phyloP scores from a whole-genome alignment of 331 rosid species.

The Malus hybrid region DNA sequence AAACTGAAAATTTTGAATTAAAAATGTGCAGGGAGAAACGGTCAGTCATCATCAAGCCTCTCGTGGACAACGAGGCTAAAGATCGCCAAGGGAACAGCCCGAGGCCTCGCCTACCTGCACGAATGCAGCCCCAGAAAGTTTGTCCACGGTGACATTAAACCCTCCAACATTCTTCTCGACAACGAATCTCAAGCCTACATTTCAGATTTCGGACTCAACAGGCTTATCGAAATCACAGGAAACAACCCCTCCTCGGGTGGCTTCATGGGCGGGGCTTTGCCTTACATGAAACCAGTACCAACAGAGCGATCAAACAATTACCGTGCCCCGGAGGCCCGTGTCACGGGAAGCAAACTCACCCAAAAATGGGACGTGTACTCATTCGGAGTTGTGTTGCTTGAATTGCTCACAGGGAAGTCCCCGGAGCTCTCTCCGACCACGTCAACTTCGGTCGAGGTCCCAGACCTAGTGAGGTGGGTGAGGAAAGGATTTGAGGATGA shows the following conservation, averaged over 20 bases:
- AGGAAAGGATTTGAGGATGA: slow-evolving; percentile 89
- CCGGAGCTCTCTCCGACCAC: slow-evolving; percentile 81
- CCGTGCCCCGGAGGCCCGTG: slow-evolving; percentile 76
- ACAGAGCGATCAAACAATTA: slow-evolving; percentile 62
- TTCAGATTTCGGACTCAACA: slow-evolving; percentile 82
- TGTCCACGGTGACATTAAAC: slow-evolving; percentile 93
- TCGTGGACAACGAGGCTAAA: slow-evolving; percentile 79
- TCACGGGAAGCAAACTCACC: slow-evolving; percentile 56
- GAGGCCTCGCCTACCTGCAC: slow-evolving; percentile 92
- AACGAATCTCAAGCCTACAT: slow-evolving; percentile 61
- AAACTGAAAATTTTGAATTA: not conserved
- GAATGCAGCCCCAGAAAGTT: slow-evolving; percentile 97
- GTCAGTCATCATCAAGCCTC: slow-evolving; percentile 62
- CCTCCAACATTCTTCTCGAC: slow-evolving; percentile 89
- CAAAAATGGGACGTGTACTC: slow-evolving; percentile 95
- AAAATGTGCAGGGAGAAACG: slow-evolving; percentile 52
- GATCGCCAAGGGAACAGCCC: slow-evolving; percentile 77
- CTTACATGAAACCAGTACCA: slow-evolving; percentile 63
- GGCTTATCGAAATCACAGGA: slow-evolving; percentile 77
- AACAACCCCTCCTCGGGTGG: slow-evolving; percentile 88
- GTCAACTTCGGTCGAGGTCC: slow-evolving; percentile 69
- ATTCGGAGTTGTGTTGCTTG: slow-evolving; percentile 82
- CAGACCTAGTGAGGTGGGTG: slow-evolving; percentile 88
- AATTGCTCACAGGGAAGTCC: slow-evolving; percentile 85
- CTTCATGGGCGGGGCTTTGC: slow-evolving; percentile 82